Evolutionary conservation across 768 basidiomycete species (phyloP).

Genomic region (Porpolomopsis calyptriformis): DNA sequence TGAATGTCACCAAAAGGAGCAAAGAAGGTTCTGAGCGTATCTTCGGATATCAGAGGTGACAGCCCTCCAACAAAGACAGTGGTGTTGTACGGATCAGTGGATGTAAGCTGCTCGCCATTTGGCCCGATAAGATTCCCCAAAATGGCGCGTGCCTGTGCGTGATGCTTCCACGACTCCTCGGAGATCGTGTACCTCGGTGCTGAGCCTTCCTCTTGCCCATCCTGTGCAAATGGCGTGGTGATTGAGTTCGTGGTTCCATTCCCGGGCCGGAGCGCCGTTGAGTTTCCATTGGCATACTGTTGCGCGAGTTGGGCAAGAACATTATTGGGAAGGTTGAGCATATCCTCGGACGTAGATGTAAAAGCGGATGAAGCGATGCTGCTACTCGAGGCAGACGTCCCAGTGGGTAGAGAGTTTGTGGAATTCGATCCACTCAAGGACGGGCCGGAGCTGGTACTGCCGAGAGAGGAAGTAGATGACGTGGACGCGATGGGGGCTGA

Average conservation of each 20-base stretch:
- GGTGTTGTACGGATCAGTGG: constrained; percentile 91
- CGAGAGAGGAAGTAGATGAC: constrained; percentile 25
- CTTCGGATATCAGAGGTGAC: constrained; percentile 81
- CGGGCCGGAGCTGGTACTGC: constrained; percentile 31
- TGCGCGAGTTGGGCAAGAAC: constrained; percentile 39
- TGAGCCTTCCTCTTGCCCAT: constrained; percentile 27
- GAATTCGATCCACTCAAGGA: constrained; percentile 35
- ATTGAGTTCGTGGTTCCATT: constrained; percentile 19
- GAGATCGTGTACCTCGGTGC: constrained; percentile 47
- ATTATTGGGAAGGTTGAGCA: constrained; percentile 36
- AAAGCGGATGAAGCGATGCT: constrained; percentile 42
- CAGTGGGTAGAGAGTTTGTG: constrained; percentile 34
- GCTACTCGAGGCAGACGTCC: constrained; percentile 43
- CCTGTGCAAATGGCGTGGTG: constrained; percentile 32
- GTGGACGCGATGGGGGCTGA: constrained; percentile 57
- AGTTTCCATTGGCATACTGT: constrained; percentile 34
- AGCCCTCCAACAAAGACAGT: constrained; percentile 92
- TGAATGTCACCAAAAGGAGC: constrained; percentile 89
- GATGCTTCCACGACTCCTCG: constrained; percentile 79
- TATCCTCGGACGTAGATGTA: constrained; percentile 41
- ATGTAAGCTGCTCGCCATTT: constrained; percentile 77
- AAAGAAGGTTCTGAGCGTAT: constrained; percentile 84
- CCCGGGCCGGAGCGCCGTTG: constrained; percentile 10
- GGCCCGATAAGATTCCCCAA: constrained; percentile 77
- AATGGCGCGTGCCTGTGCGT: constrained; percentile 73